Evolutionary conservation across 345 rosid species (phyloP).

Genomic region (Lenwebbia sp.): DNA sequence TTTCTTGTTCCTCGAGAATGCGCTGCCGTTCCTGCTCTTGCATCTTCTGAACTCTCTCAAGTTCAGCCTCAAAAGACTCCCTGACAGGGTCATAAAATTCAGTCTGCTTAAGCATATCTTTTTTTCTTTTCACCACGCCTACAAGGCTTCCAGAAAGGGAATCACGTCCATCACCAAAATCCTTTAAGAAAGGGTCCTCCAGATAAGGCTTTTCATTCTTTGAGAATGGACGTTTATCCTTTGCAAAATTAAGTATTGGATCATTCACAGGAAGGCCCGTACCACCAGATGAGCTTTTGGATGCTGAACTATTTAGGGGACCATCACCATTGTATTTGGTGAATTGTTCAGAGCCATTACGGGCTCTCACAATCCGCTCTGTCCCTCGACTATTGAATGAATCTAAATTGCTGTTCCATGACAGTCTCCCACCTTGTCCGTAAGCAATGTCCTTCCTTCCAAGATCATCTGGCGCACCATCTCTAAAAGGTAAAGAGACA

Average conservation of each 20-base stretch:
- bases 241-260: conserved; percentile 34
- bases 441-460: conserved; percentile 48
- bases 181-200: conserved; percentile 59
- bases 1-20: conserved; percentile 73
- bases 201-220: conserved; percentile 63
- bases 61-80: conserved; percentile 99
- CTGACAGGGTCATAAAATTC: conserved; percentile 92
- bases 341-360: conserved; percentile 35
- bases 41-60: conserved; percentile 92
- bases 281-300: conserved; percentile 33
- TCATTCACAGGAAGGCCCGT: conserved; percentile 35
- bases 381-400: conserved; percentile 35
- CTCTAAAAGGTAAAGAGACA: conserved; percentile 27
- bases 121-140: conserved; percentile 75
- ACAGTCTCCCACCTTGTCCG: conserved; percentile 54
- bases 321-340: conserved; percentile 32
- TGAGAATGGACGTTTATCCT: conserved; percentile 48
- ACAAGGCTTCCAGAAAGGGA: conserved; percentile 55
- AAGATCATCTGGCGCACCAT: conserved; percentile 31
- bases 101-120: conserved; percentile 53
- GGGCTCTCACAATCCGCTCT: conserved; percentile 31
- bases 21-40: conserved; percentile 85
- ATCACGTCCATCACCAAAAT: conserved; percentile 69
- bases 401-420: conserved; percentile 38
- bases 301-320: conserved; percentile 19